A percentile compares a stretch with the other conserved stretches of the same genome.
phyloP scores from a whole-genome alignment of 2,329 filamentous ascomycete genomes.

The Chaetomium sp. region DNA sequence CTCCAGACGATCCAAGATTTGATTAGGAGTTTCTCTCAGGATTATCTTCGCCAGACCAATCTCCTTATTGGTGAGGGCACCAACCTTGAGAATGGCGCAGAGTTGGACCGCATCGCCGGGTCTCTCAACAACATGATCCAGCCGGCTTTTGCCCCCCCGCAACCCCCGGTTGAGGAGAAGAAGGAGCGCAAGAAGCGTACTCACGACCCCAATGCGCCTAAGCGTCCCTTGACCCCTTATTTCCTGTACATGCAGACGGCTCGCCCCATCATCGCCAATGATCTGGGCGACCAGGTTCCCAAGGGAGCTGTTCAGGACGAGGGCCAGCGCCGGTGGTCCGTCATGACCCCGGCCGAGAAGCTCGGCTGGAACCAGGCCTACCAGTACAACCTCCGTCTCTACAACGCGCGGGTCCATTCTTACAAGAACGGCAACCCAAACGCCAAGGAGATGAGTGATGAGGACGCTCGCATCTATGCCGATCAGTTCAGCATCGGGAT shows the following conservation, averaged over 20 bases:
- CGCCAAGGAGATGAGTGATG: constrained; percentile 63
- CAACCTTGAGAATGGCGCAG: constrained; percentile 50
- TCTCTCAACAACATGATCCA: constrained; percentile 50
- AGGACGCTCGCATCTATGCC: constrained; percentile 63
- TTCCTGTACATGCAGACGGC: constrained; percentile 93
- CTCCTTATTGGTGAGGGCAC: constrained; percentile 71
- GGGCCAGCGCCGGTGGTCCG: constrained; percentile 81
- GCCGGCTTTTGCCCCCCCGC: constrained; percentile 44
- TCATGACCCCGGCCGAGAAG: constrained; percentile 75
- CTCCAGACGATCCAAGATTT: constrained; percentile 78
- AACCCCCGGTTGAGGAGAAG: constrained; percentile 64
- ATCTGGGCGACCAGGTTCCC: constrained; percentile 73
- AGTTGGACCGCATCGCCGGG: constrained; percentile 55
- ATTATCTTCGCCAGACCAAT: constrained; percentile 88
- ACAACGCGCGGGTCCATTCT: constrained; percentile 66
- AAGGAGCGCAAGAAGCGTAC: constrained; percentile 88
- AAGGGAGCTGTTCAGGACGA: constrained; percentile 88
- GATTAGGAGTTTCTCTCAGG: constrained; percentile 76
- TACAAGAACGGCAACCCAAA: constrained; percentile 62
- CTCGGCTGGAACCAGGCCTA: constrained; percentile 67
- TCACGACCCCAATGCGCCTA: constrained; percentile 90
- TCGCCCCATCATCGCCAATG: constrained; percentile 76
- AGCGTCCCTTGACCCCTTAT: constrained; percentile 90
- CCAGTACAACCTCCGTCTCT: constrained; percentile 67
- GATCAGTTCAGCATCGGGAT: constrained; percentile 59